Evolutionary conservation across 352 stramenopile species (phyloP).

Genomic region (Elongisporangium prolatum): DNA sequence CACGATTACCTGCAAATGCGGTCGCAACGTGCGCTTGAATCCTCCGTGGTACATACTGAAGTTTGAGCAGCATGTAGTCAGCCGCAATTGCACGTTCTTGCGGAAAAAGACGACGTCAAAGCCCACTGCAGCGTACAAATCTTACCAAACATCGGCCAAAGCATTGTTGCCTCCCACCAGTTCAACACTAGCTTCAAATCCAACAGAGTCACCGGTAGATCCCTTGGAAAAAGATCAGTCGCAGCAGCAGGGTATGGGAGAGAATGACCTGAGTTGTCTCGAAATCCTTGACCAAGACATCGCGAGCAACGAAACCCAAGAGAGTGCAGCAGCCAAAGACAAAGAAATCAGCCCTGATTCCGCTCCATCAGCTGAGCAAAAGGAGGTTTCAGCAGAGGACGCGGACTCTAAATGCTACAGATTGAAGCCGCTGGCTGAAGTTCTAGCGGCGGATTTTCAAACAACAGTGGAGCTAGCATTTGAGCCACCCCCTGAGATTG

Average conservation of each 20-base stretch:
- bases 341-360: not conserved
- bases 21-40: slow-evolving; percentile 64
- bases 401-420: slow-evolving; percentile 12
- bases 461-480: slow-evolving; percentile 10
- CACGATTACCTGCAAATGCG: slow-evolving; percentile 61
- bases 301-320: not conserved
- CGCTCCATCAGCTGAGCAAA: not conserved
- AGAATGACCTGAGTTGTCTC: not conserved
- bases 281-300: not conserved
- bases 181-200: not conserved
- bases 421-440: slow-evolving; percentile 21
- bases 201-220: not conserved
- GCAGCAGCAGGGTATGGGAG: not conserved
- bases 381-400: not conserved
- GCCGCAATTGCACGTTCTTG: slow-evolving; percentile 72
- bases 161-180: not conserved
- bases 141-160: not conserved
- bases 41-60: slow-evolving; percentile 85
- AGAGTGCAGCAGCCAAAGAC: not conserved
- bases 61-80: slow-evolving; percentile 83
- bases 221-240: not conserved
- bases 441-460: slow-evolving; percentile 27
- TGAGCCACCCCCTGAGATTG: slow-evolving; percentile 3
- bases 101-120: slow-evolving; percentile 20
- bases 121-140: not conserved